phyloP scores from a whole-genome alignment of 148 eudicot genomes.

The Dianthus caryophyllus region DNA sequence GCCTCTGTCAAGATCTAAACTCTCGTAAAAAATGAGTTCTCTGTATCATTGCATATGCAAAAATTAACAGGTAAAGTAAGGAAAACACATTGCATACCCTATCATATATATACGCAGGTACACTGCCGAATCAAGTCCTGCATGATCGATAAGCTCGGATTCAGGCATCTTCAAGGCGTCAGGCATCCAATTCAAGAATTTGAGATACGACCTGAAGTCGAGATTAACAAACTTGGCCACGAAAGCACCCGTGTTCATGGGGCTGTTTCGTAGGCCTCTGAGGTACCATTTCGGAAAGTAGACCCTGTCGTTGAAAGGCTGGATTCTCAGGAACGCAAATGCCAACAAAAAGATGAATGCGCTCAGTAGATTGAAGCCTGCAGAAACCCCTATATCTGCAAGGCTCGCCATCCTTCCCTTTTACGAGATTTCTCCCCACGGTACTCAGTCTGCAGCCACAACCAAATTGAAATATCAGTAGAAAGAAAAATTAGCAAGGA shows the following conservation, averaged over 20 bases:
- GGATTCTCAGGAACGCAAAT: conserved; percentile 83
- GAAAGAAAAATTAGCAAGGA: background rate
- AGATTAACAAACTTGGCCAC: conserved; percentile 70
- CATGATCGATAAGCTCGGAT: conserved; percentile 88
- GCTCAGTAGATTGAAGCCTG: conserved; percentile 64
- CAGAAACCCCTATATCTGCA: conserved; percentile 68
- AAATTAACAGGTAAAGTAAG: conserved; percentile 1
- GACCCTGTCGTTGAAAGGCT: conserved; percentile 93
- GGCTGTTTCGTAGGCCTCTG: conserved; percentile 78
- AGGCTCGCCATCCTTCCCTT: conserved; percentile 70
- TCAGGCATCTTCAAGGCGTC: conserved; percentile 94
- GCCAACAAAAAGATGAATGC: conserved; percentile 79
- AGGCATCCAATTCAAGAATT: conserved; percentile 90
- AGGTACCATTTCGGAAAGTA: conserved; percentile 99
- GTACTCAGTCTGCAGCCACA: conserved; percentile 12
- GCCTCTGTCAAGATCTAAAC: too few relatives aligned
- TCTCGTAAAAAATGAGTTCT: too few relatives aligned
- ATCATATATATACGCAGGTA: conserved; percentile 86
- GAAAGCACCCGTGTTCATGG: conserved; percentile 52
- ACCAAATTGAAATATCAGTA: background rate
- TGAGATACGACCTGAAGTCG: conserved; percentile 72
- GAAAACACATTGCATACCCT: conserved; percentile 49
- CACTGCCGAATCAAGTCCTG: conserved; percentile 94
- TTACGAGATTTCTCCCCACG: conserved; percentile 14
- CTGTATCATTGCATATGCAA: too few relatives aligned